Conservation (phyloP, 108 stramenopile species). For the Skeletonema menzelii region DNA sequence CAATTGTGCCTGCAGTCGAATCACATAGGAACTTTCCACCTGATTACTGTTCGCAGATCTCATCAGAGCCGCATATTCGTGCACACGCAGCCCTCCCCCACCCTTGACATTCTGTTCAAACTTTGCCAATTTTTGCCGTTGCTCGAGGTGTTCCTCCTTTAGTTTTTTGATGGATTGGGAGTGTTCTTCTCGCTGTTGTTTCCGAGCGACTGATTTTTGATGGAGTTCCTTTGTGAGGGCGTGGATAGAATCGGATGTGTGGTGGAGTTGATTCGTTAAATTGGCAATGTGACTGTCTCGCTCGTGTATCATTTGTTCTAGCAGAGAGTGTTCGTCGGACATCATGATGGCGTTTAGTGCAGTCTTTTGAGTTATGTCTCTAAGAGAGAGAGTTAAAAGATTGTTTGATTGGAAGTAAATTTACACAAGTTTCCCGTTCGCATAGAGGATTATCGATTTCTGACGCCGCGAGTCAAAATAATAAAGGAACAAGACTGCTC, state of each 20-base stretch:
- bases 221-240: conserved; percentile 26
- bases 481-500: too few species aligned
- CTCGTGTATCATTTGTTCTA: conserved; percentile 33
- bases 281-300: conserved; percentile 45
- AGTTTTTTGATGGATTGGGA: conserved; percentile 22
- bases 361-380: background rate
- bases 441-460: too few species aligned
- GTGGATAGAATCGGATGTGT: conserved; percentile 22
- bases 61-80: conserved; percentile 45
- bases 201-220: conserved; percentile 13
- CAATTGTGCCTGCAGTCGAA: conserved; percentile 80
- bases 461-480: too few species aligned
- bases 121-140: conserved; percentile 14
- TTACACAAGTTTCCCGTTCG: background rate
- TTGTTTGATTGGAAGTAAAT: background rate
- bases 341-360: conserved; percentile 1
- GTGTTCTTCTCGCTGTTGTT: conserved; percentile 40
- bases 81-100: conserved; percentile 31
- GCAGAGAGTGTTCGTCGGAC: conserved; percentile 28
- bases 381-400: too few species aligned
- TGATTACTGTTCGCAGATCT: conserved; percentile 17
- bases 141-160: conserved; percentile 39
- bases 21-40: conserved; percentile 62
- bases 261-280: conserved; percentile 40
- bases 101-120: conserved; percentile 33